Conservation (phyloP, 306 rosid species). For the Mimosa pudica region DNA sequence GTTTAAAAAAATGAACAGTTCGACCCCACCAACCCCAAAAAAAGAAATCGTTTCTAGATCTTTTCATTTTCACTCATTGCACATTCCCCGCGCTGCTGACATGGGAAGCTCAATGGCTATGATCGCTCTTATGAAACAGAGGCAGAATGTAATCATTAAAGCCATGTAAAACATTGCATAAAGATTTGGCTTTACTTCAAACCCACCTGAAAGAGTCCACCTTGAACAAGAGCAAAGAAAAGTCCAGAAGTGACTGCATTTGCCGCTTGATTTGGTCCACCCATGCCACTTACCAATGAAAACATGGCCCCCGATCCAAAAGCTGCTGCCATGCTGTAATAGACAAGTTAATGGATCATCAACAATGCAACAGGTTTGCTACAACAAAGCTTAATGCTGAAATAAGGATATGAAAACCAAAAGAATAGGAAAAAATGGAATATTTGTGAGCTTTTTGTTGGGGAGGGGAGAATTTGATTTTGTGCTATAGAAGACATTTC, state of each 20-base stretch:
- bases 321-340: conserved; percentile 90
- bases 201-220: conserved; percentile 92
- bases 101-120: not conserved
- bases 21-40: no score
- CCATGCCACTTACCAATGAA: conserved; percentile 93
- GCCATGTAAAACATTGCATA: conserved; percentile 13
- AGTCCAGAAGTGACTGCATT: conserved; percentile 89
- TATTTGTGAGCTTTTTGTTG: no score
- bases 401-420: conserved; percentile 19
- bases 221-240: conserved; percentile 95
- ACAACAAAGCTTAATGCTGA: conserved; percentile 25
- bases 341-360: conserved; percentile 11
- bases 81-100: conserved; percentile 7
- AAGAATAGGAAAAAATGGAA: not conserved
- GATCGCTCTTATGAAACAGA: conserved; percentile 8
- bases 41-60: not conserved
- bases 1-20: not conserved
- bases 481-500: no score
- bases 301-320: conserved; percentile 97
- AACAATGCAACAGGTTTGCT: conserved; percentile 1
- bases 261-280: conserved; percentile 83
- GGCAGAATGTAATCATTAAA: conserved; percentile 7
- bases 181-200: not conserved
- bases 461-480: no score
- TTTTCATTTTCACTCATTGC: not conserved